Base-by-base conservation (phyloP, 2,329 filamentous ascomycete genomes). In the Pseudogymnoascus sp. region DNA sequence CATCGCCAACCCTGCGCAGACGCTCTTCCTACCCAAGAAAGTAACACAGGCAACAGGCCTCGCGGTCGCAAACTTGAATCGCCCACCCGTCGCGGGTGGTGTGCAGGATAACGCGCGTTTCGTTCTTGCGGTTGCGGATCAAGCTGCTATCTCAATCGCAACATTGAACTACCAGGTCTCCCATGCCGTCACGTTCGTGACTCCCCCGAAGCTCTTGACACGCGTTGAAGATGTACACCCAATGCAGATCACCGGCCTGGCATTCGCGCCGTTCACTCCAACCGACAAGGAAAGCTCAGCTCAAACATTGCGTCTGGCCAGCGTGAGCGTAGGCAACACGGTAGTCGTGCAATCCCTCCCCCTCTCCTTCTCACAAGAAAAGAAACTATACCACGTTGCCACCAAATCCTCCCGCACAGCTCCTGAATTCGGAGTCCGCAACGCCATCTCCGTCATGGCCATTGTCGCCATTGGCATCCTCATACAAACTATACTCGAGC, bases 11-110 rank as follows among this genome's bases (percentile, higher is more conserved):
- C 72, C 87, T 37, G 78, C 81, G 5, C 76, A 81, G 64, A 78
- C 78, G 6, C 75, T 77, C 67, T 81, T 79, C 62, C 80, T 96
- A 35, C 85, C 90, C 14, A 38, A 41, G 35, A 60, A 60, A 31
- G 83, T 94, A 65, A 87, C 87, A 63, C 87, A 90, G 62, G 89
- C 90, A 3, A 89, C 90, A 0, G 88, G 89, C 8, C 80, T 97
- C 60, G 90, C 94, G 60, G 85, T 93, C 59, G 85, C 85, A 64
- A 84, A 87, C 63, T 80, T 97, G 8, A 81, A 83, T 8, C 77
- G 83, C 6, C 74, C 80, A 4, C 77, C 82, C 10, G 75, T 81
- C 0, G 78, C 81, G 16, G 68, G 72, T 1, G 75, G 81, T 1
- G 77, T 73, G 59, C 75, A 84, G 60, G 83, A 83, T 61, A 85